A percentile compares a stretch with the other conserved stretches of the same genome.
Conservation (phyloP, 768 basidiomycete genomes). For the Hebeloma cylindrosporum region DNA sequence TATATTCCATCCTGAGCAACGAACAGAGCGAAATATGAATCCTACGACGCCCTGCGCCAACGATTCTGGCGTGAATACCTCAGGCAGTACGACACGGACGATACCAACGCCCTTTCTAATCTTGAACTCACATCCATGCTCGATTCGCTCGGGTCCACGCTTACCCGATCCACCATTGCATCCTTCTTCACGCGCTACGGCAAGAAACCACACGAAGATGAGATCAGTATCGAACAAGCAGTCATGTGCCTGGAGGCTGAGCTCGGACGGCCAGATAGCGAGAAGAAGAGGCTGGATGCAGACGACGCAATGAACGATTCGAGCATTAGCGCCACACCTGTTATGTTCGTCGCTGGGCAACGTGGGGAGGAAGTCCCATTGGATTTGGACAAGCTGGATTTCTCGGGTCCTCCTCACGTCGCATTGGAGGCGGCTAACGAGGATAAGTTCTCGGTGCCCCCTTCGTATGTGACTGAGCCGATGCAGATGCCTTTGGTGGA, state of each 20-base stretch:
- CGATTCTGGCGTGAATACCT: conserved; percentile 90
- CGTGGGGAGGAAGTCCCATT: conserved; percentile 38
- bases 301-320: conserved; percentile 47
- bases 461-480: conserved; percentile 43
- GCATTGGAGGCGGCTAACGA: conserved; percentile 9
- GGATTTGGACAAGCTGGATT: conserved; percentile 50
- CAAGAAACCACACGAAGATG: conserved; percentile 64
- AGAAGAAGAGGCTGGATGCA: conserved; percentile 65
- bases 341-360: conserved; percentile 39
- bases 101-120: conserved; percentile 69
- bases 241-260: conserved; percentile 87
- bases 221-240: conserved; percentile 75
- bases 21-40: conserved; percentile 87
- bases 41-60: conserved; percentile 88
- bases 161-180: conserved; percentile 75
- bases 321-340: conserved; percentile 56
- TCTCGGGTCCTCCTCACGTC: conserved; percentile 52
- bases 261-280: conserved; percentile 66
- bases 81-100: conserved; percentile 87
- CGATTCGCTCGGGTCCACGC: conserved; percentile 93
- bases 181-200: conserved; percentile 75
- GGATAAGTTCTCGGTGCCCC: conserved; percentile 16
- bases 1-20: not conserved
- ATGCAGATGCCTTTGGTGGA: conserved; percentile 39
- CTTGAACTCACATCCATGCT: conserved; percentile 93